phyloP scores from a whole-genome alignment of 306 rosid genomes.

The Vigna reflexopilosa region DNA sequence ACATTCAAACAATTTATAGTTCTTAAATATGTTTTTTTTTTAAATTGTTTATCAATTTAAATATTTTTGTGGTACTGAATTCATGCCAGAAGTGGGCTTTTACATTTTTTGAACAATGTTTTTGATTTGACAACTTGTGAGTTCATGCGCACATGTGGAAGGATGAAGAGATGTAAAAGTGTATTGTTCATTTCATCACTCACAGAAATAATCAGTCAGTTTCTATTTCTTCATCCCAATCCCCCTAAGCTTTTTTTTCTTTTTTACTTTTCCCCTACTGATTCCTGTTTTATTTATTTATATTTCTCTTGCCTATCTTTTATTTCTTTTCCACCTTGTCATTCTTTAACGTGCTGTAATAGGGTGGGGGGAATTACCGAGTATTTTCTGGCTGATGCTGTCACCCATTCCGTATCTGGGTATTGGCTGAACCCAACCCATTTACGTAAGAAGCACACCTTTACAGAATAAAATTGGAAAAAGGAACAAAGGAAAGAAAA shows the following conservation, averaged over 20 bases:
- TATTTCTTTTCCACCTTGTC: neutral
- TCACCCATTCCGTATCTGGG: slow-evolving; percentile 21
- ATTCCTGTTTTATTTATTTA: neutral
- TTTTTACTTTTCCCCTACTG: neutral
- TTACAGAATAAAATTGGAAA: neutral
- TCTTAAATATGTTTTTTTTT: slow-evolving; percentile 24
- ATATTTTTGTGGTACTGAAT: neutral
- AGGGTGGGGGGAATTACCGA: slow-evolving; percentile 7
- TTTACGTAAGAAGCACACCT: slow-evolving; percentile 12
- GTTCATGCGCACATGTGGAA: neutral
- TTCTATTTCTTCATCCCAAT: slow-evolving; percentile 11
- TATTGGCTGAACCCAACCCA: slow-evolving; percentile 9
- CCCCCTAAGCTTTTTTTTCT: neutral
- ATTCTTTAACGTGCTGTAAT: neutral
- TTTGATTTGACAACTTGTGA: slow-evolving; percentile 1
- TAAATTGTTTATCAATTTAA: slow-evolving; percentile 5
- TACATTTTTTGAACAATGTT: neutral
- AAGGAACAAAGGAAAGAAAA: neutral
- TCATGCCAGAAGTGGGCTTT: slow-evolving; percentile 3
- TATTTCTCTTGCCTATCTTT: neutral
- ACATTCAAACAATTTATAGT: slow-evolving; percentile 25
- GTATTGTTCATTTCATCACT: neutral
- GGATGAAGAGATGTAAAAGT: slow-evolving; percentile 6
- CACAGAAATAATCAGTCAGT: slow-evolving; percentile 10
- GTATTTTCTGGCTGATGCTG: slow-evolving; percentile 2